Evolutionary conservation across 129 eudicot genomes (phyloP).

Genomic region (Pulicaria dysenterica): DNA sequence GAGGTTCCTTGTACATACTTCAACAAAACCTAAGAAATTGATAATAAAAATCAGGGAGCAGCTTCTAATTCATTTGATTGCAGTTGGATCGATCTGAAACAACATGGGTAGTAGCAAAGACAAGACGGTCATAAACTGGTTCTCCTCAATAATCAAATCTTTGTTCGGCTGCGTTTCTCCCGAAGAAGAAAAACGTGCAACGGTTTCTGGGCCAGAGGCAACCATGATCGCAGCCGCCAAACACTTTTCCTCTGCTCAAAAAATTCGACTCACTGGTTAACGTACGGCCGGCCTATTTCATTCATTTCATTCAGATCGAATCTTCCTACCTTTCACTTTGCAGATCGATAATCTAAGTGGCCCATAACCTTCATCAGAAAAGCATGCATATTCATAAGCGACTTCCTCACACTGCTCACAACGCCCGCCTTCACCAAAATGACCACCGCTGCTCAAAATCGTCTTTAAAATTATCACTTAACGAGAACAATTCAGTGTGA

Average conservation of each 20-base stretch:
- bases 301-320: no score
- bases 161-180: conserved; percentile 15
- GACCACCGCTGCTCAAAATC: conserved; percentile 75
- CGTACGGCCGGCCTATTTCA: no score
- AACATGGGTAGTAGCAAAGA: conserved; percentile 31
- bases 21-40: no score
- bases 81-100: no score
- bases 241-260: conserved; percentile 44
- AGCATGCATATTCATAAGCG: conserved; percentile 82
- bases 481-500: conserved; percentile 55
- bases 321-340: no score
- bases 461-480: conserved; percentile 75
- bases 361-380: conserved; percentile 73
- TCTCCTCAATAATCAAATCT: conserved; percentile 15
- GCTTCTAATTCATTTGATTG: not conserved
- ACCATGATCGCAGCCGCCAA: conserved; percentile 45
- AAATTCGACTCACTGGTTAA: no score
- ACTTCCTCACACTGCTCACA: conserved; percentile 61
- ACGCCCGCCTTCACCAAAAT: conserved; percentile 84
- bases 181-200: not conserved
- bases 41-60: conserved; percentile 12
- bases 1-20: no score
- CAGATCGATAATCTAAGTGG: conserved; percentile 2
- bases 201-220: conserved; percentile 31
- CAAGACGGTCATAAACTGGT: not conserved